Percentiles rank a stretch among this genome's conserved stretches.
Evolutionary conservation across 1,139 yeast genomes (phyloP).

Genomic region (Kazachstania sp.): DNA sequence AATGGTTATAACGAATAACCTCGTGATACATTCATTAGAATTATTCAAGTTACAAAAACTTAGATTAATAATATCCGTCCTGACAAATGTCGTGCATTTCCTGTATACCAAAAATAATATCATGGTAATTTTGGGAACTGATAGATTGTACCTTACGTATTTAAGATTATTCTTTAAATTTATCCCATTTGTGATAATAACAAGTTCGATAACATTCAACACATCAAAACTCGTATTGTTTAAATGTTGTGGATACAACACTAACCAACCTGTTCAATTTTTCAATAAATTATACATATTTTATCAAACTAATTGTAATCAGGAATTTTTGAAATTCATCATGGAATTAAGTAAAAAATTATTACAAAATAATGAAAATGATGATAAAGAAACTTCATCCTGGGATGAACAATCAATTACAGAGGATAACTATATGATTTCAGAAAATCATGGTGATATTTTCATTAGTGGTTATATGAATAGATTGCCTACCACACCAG

Average conservation of each 20-base stretch:
- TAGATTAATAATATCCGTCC: conserved; percentile 16
- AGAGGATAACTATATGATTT: background rate
- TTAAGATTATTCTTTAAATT: conserved; percentile 8
- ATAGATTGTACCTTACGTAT: background rate
- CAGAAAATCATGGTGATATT: background rate
- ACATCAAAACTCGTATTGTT: background rate
- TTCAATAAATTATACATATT: background rate
- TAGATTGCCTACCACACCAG: conserved; percentile 7
- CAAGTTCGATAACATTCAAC: background rate
- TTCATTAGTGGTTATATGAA: conserved; percentile 14
- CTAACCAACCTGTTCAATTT: background rate
- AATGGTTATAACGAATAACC: conserved; percentile 19
- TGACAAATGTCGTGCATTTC: conserved; percentile 10
- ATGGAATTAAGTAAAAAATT: background rate
- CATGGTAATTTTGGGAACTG: background rate
- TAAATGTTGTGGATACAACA: background rate
- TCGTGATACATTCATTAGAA: conserved; percentile 25
- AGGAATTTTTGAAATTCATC: background rate
- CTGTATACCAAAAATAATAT: background rate
- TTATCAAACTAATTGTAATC: background rate
- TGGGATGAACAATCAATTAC: background rate
- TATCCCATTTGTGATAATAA: conserved; percentile 15
- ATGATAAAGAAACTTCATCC: background rate
- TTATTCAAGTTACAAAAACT: conserved; percentile 14
- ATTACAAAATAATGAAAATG: background rate